Evolutionary conservation across 345 rosid species (phyloP).

Genomic region (Linum trigynum): DNA sequence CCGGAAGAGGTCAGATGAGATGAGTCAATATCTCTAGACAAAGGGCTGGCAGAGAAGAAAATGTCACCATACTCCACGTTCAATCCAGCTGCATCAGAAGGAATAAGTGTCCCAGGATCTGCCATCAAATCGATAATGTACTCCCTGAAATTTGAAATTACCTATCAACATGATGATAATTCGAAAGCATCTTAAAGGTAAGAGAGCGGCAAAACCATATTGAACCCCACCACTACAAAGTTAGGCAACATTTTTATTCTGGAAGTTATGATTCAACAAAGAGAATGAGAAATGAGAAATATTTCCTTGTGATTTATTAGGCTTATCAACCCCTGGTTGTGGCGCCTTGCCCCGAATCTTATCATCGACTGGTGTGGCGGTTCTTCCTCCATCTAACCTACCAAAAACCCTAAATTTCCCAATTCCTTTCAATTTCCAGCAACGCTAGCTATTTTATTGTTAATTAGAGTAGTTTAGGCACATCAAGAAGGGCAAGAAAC

Average conservation of each 20-base stretch:
- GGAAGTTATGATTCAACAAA: neutral
- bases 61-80: conserved; percentile 56
- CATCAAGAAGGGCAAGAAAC: too few relatives aligned
- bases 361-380: too few relatives aligned
- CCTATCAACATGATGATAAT: conserved; percentile 1
- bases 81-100: conserved; percentile 68
- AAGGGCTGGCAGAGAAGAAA: conserved; percentile 55
- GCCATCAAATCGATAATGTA: conserved; percentile 94
- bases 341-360: too few relatives aligned
- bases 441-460: too few relatives aligned
- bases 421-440: too few relatives aligned
- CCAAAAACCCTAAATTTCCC: too few relatives aligned
- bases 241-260: too few relatives aligned
- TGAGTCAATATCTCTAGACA: conserved; percentile 52
- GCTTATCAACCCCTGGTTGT: too few relatives aligned
- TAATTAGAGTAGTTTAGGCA: too few relatives aligned
- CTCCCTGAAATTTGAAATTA: conserved; percentile 64
- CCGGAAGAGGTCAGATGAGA: conserved; percentile 56
- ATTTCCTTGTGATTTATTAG: too few relatives aligned
- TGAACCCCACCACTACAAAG: neutral
- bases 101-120: conserved; percentile 93
- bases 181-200: neutral
- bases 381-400: too few relatives aligned
- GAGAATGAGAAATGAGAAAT: conserved; percentile 1
- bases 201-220: neutral